These are phyloP conservation scores for Auxenochlorella pyrenoidosa DNA, from an alignment of 139 green algal species.

Conservation along the genomic window DNA sequence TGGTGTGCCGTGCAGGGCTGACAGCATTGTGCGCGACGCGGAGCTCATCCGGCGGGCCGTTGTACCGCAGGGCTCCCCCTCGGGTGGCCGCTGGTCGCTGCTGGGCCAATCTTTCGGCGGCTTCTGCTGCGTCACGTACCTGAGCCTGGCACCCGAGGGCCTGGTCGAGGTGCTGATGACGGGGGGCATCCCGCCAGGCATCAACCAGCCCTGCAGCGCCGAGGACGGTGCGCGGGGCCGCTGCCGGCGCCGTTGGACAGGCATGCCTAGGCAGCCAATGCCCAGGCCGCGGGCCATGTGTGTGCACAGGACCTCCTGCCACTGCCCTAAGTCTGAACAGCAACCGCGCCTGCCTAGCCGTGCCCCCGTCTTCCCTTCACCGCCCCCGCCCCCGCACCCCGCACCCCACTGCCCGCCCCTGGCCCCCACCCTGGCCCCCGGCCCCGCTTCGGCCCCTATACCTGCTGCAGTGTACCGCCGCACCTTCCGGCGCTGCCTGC, in stretches of 20 bases:
- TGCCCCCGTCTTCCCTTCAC: too few species aligned
- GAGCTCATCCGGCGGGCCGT: slow-evolving; percentile 83
- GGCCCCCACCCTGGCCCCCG: too few species aligned
- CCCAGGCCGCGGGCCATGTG: too few species aligned
- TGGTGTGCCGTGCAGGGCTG: slow-evolving; percentile 64
- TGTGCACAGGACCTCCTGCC: background rate
- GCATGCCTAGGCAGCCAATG: too few species aligned
- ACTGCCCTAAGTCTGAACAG: background rate
- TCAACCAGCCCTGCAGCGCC: slow-evolving; percentile 66
- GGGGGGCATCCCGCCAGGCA: slow-evolving; percentile 80
- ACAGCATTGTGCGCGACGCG: slow-evolving; percentile 92
- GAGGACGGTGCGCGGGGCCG: slow-evolving; percentile 44
- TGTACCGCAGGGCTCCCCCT: slow-evolving; percentile 50
- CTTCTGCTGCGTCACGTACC: slow-evolving; percentile 94
- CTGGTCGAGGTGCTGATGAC: slow-evolving; percentile 70
- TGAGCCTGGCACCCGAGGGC: slow-evolving; percentile 79
- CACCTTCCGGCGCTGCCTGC: slow-evolving; percentile 67
- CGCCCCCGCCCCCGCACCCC: too few species aligned
- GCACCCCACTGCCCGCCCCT: background rate
- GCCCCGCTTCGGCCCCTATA: too few species aligned
- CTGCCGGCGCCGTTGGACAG: too few species aligned
- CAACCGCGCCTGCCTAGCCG: too few species aligned
- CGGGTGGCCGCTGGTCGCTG: slow-evolving; percentile 71
- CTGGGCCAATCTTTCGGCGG: slow-evolving; percentile 96
- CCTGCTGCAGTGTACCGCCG: slow-evolving; percentile 72